Evolutionary conservation across 2,329 filamentous ascomycete genomes (phyloP).

Genomic region (Fusarium sp.): DNA sequence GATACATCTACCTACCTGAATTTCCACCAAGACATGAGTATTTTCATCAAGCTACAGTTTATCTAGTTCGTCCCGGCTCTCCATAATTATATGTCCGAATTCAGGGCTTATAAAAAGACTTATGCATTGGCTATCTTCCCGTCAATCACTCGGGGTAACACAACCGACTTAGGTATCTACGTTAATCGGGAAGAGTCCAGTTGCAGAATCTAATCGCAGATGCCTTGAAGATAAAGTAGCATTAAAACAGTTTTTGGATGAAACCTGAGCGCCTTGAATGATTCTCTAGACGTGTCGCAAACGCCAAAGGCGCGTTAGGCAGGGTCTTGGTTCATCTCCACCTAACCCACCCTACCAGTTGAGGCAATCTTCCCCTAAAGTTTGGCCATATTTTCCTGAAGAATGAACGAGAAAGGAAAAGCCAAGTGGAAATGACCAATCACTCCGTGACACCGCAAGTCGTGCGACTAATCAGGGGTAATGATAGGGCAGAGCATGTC

Average conservation of each 20-base stretch:
- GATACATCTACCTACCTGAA: too few species aligned
- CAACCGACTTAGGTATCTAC: too few species aligned
- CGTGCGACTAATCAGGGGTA: not conserved
- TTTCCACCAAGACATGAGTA: too few species aligned
- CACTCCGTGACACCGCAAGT: not conserved
- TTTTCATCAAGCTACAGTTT: too few species aligned
- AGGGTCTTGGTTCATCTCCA: not conserved
- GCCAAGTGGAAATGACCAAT: not conserved
- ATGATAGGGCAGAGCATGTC: not conserved
- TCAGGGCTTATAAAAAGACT: too few species aligned
- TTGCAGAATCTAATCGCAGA: not conserved
- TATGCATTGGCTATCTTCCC: too few species aligned
- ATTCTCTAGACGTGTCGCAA: not conserved
- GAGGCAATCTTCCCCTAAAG: not conserved
- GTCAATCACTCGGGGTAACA: too few species aligned
- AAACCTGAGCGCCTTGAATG: not conserved
- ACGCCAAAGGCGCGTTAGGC: not conserved
- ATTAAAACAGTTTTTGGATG: not conserved
- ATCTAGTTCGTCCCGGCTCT: too few species aligned
- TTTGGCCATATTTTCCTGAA: not conserved
- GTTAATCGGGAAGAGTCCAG: not conserved
- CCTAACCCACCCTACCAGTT: not conserved
- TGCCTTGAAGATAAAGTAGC: not conserved
- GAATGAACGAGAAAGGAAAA: not conserved
- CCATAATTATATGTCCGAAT: too few species aligned